Evolutionary conservation across 1,139 yeast species (phyloP), one percentile per base, ranked within the genome.

Genomic region (Hemisphaericaspora lyxosophila): DNA sequence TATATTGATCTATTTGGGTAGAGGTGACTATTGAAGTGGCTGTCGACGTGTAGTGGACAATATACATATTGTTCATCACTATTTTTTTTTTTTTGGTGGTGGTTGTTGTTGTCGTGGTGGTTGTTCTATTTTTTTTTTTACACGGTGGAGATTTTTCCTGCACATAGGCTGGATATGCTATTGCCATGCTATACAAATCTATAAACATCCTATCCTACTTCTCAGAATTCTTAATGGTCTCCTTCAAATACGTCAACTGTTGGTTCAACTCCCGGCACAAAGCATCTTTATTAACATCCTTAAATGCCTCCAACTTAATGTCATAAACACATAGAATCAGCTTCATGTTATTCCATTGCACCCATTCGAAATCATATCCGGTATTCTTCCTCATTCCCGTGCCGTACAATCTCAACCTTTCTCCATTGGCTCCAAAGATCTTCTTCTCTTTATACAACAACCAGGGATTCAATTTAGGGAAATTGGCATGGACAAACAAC

Each of bases 381-480:
- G 74, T 67, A 29, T 72, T 63, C 36, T 64, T 59, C 31, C 68
- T 69, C 66, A 78, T 71, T 2, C 78, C 79, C 5, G 74, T 67
- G 1, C 84, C 84, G 46, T 75, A 76, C 11, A 78, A 56, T 42
- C 85, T 55, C 23, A 74, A 53, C 47, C 83, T 59, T 4, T 69
- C 55, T 6, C 76, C 80, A 16, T 66, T 65, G 7, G 35, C 22
- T 39, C 71, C 63, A 31, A 70, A 54, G 23, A 76, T 65, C 40
- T 67, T 70, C 4, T 70, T 64, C 4, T 66, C 65, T 15, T 53
- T 49, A 47, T 64, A 66, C 42, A 79, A 62, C 7, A 60, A 60
- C 65, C 78, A 71, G 2, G 87, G 86, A 48, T 81, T 77, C 43
- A 81, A 66, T 55, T 82, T 82, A 19, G 83, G 83, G 63, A 70